phyloP scores from a whole-genome alignment of 1,139 yeast species.

The Saccharomycopsis hybrid region DNA sequence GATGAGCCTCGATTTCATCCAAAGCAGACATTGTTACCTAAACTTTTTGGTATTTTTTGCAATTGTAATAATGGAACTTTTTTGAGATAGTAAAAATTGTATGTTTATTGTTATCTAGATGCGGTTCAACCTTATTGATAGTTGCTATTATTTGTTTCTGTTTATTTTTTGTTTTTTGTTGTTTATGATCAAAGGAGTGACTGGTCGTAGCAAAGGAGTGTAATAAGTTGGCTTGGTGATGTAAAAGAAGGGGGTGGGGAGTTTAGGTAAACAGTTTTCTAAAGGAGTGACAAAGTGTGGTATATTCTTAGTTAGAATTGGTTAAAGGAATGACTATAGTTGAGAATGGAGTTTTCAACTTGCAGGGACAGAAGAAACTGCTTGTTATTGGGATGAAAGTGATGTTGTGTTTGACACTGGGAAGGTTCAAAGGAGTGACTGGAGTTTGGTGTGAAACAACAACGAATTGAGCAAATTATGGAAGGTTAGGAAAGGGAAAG shows the following conservation, averaged over 20 bases:
- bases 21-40: not conserved
- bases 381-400: not conserved
- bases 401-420: not conserved
- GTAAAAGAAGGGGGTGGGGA: too few relatives aligned
- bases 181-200: not conserved
- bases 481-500: not conserved
- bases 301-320: not conserved
- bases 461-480: too few relatives aligned
- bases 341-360: not conserved
- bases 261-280: not conserved
- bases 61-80: not conserved
- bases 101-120: too few relatives aligned
- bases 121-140: too few relatives aligned
- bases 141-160: too few relatives aligned
- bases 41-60: too few relatives aligned
- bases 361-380: not conserved
- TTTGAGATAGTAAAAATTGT: too few relatives aligned
- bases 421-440: slow-evolving; percentile 1
- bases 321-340: not conserved
- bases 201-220: not conserved
- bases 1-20: not conserved
- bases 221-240: not conserved
- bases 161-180: too few relatives aligned
- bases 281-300: not conserved
- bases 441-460: not conserved